Evolutionary conservation across 2,329 filamentous ascomycete species (phyloP).

Genomic region (Talaromyces piceae): DNA sequence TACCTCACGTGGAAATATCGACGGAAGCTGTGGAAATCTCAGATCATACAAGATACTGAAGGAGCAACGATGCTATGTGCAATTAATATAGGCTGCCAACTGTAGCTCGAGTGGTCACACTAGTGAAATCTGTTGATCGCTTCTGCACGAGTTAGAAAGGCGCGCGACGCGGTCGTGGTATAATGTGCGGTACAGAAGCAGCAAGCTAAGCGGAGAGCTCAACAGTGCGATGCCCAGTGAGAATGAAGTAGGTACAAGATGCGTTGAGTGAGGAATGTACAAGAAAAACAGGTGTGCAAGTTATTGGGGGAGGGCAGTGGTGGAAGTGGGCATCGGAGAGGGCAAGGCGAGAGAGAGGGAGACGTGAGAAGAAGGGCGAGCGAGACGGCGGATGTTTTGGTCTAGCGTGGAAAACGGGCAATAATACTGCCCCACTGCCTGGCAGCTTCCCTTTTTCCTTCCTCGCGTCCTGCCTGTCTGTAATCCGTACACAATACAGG

Average conservation of each 20-base stretch:
- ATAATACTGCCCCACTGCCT: constrained; percentile 27
- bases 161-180: constrained; percentile 11
- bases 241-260: constrained; percentile 9
- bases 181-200: constrained; percentile 5
- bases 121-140: neutral
- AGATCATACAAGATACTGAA: constrained; percentile 16
- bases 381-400: constrained; percentile 28
- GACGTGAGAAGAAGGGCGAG: neutral
- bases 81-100: constrained; percentile 11
- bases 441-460: constrained; percentile 7
- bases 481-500: neutral
- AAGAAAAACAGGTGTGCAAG: constrained; percentile 4
- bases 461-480: constrained; percentile 6
- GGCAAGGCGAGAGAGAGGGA: constrained; percentile 19
- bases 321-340: neutral
- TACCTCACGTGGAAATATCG: constrained; percentile 30
- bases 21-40: constrained; percentile 14
- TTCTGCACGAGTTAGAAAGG: constrained; percentile 4
- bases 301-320: constrained; percentile 6
- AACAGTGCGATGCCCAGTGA: neutral
- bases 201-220: constrained; percentile 1
- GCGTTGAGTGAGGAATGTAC: constrained; percentile 9
- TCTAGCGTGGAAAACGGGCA: constrained; percentile 34
- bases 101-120: constrained; percentile 1
- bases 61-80: constrained; percentile 3